Evolutionary conservation across 352 stramenopile species (phyloP), one percentile per base, ranked within the genome.

Genomic region (Phytophthora quininea): DNA sequence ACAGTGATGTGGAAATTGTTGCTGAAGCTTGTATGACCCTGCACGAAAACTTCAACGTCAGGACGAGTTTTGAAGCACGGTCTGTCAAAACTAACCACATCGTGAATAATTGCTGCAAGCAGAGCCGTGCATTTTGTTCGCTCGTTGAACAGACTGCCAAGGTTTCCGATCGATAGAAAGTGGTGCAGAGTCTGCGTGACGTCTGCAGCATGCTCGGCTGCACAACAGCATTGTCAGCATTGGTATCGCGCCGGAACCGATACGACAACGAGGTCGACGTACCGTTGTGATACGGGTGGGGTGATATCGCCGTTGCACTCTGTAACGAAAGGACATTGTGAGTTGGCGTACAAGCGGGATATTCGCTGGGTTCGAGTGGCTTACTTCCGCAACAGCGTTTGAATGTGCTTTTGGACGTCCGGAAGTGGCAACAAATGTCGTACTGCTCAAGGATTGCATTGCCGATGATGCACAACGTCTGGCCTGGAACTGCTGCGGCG

Each of bases 1-100:
- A 81, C 58, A 19, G 76, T 76, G 54, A 96, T 92, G 72, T 95
- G 88, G 58, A 97, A 96, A 58, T 92, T 93, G 74, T 97, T 95
- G 59, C 86, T 90, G 71, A 80, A 92, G 61, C 89, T 93, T 51
- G 86, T 93, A 71, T 97, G 90, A n/a, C 82, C 87, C 82, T 91
- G 47, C 4, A 3, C 30, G 49, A 27, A 24, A 8, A 46, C 54
- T 37, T 8, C 43, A 6, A 2, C 1, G 35, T 54, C 24, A 49
- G 9, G 30, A 19, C 27, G 24, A 43, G 37, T 9, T 60, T 4
- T 40, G 3, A 11, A 47, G 19, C 11, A 46, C 52, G 6, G 24
- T 10, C 48, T 38, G n/a, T n/a, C 38, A 14, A 1, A 27, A 72
- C 66, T 37, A 76, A 89, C 82, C 45, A 97, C 80, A 43, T 97